Evolutionary conservation across 108 stramenopile species (phyloP).

Genomic region (Pelagomonas calceolata): DNA sequence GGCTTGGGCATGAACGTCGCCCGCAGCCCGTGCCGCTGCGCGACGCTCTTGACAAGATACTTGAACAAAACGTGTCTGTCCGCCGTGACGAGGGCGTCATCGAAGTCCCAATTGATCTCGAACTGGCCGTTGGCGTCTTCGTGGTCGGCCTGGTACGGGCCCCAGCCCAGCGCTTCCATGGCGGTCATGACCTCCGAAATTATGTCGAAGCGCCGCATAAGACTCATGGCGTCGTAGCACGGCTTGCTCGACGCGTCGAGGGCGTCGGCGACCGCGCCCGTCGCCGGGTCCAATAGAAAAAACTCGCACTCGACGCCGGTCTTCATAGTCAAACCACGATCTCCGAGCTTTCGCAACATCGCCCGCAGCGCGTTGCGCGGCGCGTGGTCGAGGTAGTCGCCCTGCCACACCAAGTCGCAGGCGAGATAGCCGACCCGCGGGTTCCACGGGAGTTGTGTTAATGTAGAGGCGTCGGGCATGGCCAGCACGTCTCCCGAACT

Average conservation of each 20-base stretch:
- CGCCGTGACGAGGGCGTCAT: not conserved
- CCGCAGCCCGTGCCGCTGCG: not conserved
- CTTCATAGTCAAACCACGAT: not conserved
- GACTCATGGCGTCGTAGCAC: not conserved
- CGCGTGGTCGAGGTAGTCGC: not conserved
- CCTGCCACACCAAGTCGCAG: not conserved
- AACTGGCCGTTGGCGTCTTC: constrained; percentile 6
- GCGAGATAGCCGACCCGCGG: not conserved
- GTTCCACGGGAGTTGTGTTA: not conserved
- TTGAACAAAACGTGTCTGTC: not conserved
- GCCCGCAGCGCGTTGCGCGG: not conserved
- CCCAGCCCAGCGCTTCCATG: constrained; percentile 2
- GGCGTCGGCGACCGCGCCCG: not conserved
- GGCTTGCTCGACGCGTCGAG: not conserved
- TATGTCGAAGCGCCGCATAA: constrained; percentile 1
- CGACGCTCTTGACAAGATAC: not conserved
- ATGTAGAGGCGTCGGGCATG: not conserved
- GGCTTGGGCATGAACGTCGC: constrained; percentile 6
- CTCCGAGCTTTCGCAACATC: not conserved
- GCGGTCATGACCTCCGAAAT: not conserved
- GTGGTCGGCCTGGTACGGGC: constrained; percentile 4
- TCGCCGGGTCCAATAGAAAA: not conserved
- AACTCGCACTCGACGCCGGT: constrained; percentile 6
- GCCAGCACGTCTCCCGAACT: not conserved
- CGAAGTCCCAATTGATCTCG: constrained; percentile 3